Base-by-base conservation (phyloP, 192 early-diverging fungal species). In the Backusella tarrabulga region DNA sequence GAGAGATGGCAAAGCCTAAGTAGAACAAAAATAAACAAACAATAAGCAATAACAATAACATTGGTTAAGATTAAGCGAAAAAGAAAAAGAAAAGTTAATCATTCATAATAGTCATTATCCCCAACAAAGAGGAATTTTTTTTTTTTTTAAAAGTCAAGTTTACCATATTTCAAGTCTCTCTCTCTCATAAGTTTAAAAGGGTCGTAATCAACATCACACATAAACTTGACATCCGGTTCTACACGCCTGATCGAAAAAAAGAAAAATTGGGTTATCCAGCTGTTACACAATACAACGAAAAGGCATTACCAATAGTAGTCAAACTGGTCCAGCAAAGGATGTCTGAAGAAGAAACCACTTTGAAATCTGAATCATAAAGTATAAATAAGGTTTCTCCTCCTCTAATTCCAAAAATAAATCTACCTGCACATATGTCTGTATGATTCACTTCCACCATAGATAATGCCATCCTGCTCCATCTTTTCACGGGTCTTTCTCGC, bases 291-390 rank as follows among this genome's bases (percentile, higher is more conserved):
- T 34, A 54, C 15, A 8, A 54, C 11, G 17, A 19, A 56, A 21
- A 12, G n/a, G 3, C 91, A 83, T n/a, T 94, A 88, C 95, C 95
- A 96, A 86, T 95, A 96, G 80, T 91, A 96, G 75, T 95, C 93
- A 54, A 89, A 90, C 32, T 91, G 80, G 17, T 81, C 66, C 44
- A 92, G 79, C 26, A 93, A 79, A 23, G 90, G 90, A 75, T 95
- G 94, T 21, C 87, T 85, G 79, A 85, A 91, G 73, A 96, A 92
- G 75, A 91, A 94, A 26, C 94, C 94, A 21, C 91, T 91, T 80
- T 92, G 84, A 77, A 87, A 93, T 60, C 85, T 82, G 74, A 72
- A 68, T 68, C 17, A 36, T 68, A 34, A n/a, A 34, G 29, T 8
- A 68, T 35, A 34, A 34, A 68, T 68, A 35, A 68, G n/a, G 9